Base-by-base conservation (phyloP, 2,329 filamentous ascomycete species). In the Pestalotiopsis sp. region DNA sequence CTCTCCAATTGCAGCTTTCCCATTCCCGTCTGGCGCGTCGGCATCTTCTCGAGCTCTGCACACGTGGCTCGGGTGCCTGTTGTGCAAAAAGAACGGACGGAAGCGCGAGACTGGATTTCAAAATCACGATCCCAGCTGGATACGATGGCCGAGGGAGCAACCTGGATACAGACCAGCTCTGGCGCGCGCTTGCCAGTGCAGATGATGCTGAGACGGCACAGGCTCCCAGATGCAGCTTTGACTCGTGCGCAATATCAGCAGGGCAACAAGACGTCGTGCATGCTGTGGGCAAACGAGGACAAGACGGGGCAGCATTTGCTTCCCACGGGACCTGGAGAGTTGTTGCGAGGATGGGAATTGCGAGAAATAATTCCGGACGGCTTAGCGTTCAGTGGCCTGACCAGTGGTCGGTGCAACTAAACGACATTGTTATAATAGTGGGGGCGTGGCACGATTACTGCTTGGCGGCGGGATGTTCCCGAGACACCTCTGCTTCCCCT, bases 241-340 rank as follows among this genome's bases (percentile, higher is more conserved):
- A 59, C 64, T 25, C 57, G 58, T 63, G 45, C 11, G 27, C 45
- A 23, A 27, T 69, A 58, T 60, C 63, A 58, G 31, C 31, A 66
- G 27, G 45, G 58, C 20, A 38, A 63, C 17, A 27, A 38, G 23
- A 56, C 59, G 23, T 38, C 20, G 57, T 66, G 63, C 59, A 67
- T 66, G 64, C 31, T 71, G 36, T 69, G 70, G 68, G 13, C 4
- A 9, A 68, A 69, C 45, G 70, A 71, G 64, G 64, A 49, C n/a
- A 49, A 14, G 41, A 49, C 41, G 14, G 14, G 14, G 4, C 41
- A 49, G 41, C 14, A 7, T 49, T 49, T 49, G 41, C 41, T 49
- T n/a, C 41, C 41, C 41, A n/a, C 4, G 41, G 41, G 41, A n/a
- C 41, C 41, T 6, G 41, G 41, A 49, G 41, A 49, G n/a, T 49